phyloP scores from a whole-genome alignment of 2,329 filamentous ascomycete species.

The Fusarium xylarioides region DNA sequence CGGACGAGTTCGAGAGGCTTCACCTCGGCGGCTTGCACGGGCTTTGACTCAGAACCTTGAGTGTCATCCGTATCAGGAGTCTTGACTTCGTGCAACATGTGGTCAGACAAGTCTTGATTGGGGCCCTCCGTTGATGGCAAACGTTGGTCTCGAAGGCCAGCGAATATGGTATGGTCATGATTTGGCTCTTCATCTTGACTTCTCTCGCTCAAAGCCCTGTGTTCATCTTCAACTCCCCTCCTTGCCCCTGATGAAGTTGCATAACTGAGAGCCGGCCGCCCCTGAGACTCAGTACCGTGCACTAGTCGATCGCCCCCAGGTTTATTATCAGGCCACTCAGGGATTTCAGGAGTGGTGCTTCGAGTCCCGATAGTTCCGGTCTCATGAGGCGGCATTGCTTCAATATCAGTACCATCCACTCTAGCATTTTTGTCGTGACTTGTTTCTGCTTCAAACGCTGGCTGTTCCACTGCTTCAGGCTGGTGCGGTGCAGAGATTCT shows the following conservation, averaged over 20 bases:
- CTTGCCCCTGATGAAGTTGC: not conserved
- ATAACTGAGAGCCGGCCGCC: not conserved
- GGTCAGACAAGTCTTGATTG: conserved; percentile 4
- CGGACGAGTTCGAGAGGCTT: conserved; percentile 10
- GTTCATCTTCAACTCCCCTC: not conserved
- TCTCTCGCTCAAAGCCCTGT: not conserved
- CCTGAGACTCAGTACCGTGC: not conserved
- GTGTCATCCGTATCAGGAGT: conserved; percentile 21
- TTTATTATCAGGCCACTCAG: not conserved
- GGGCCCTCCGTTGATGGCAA: not conserved
- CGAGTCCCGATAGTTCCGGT: not conserved
- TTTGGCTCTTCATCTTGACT: conserved; percentile 1
- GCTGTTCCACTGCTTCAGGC: not conserved
- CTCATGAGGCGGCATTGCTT: not conserved
- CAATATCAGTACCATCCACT: not conserved
- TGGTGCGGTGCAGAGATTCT: not conserved
- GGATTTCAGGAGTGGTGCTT: not conserved
- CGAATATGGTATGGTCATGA: not conserved
- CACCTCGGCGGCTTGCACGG: conserved; percentile 13
- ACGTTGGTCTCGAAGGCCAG: not conserved
- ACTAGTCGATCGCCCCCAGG: not conserved
- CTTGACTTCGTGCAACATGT: conserved; percentile 4
- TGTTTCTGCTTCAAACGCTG: not conserved
- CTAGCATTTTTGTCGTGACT: not conserved
- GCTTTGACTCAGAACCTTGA: conserved; percentile 13